A percentile compares a stretch with the other conserved stretches of the same genome.
Conservation (phyloP, 2,329 filamentous ascomycete genomes). For the Cercospora beticola region DNA sequence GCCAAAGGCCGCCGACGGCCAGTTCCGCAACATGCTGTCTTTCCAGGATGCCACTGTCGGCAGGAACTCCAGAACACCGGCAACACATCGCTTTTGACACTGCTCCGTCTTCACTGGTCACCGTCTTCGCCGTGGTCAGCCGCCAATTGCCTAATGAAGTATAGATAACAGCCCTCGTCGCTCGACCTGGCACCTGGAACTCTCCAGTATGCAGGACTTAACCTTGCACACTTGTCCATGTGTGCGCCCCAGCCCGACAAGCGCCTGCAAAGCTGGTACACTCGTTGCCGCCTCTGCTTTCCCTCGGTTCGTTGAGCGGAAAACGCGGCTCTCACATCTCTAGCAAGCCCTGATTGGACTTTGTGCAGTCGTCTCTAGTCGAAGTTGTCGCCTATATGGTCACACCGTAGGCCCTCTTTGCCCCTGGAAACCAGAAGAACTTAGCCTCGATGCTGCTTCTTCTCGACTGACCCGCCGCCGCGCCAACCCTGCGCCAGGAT, state of each 20-base stretch:
- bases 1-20: background rate
- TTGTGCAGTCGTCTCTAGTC: background rate
- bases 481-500: background rate
- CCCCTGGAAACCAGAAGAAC: background rate
- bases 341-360: background rate
- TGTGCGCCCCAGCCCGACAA: background rate
- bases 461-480: background rate
- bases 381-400: background rate
- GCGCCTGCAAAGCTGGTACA: background rate
- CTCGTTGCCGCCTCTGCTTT: background rate
- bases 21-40: background rate
- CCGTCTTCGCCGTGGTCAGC: background rate
- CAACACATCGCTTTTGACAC: background rate
- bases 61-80: background rate
- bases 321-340: background rate
- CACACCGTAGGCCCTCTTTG: background rate
- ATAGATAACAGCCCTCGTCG: background rate
- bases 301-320: background rate
- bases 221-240: background rate
- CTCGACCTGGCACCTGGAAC: background rate
- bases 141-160: background rate
- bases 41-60: background rate
- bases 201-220: background rate
- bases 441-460: background rate
- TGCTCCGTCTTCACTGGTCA: background rate